phyloP scores from a whole-genome alignment of 495 filamentous ascomycete species.

The Neurospora tetrasperma region DNA sequence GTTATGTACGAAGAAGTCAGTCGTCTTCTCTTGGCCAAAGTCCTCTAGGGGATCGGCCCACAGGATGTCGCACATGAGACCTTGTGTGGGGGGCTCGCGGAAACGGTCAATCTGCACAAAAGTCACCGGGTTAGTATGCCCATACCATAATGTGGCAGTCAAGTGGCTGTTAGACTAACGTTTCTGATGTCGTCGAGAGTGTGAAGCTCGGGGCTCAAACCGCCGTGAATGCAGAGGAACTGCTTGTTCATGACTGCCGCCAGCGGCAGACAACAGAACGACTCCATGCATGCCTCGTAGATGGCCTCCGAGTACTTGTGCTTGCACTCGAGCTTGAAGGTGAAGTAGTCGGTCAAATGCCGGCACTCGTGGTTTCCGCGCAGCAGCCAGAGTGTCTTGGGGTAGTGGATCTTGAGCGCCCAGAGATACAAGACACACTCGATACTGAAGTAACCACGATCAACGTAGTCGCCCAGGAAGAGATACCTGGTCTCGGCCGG shows the following conservation, averaged over 20 bases:
- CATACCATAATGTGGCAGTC: neutral
- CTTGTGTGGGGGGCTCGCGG: slow-evolving; percentile 92
- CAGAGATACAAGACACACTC: slow-evolving; percentile 98
- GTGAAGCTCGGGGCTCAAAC: slow-evolving; percentile 89
- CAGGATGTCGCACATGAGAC: slow-evolving; percentile 96
- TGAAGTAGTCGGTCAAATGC: slow-evolving; percentile 98
- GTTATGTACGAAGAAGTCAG: slow-evolving; percentile 95
- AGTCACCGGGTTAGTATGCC: slow-evolving; percentile 8
- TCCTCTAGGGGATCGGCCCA: slow-evolving; percentile 99
- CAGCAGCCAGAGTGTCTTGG: slow-evolving; percentile 91
- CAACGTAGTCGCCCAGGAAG: slow-evolving; percentile 96
- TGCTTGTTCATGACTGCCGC: slow-evolving; percentile 99
- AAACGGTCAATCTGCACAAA: slow-evolving; percentile 81
- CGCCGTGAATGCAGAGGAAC: slow-evolving; percentile 96
- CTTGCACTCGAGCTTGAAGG: slow-evolving; percentile 98
- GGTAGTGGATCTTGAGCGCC: slow-evolving; percentile 98
- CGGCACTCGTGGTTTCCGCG: slow-evolving; percentile 97
- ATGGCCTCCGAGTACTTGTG: slow-evolving; percentile 96
- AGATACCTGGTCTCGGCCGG: slow-evolving; percentile 92
- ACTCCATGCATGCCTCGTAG: slow-evolving; percentile 97
- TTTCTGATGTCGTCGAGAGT: slow-evolving; percentile 87
- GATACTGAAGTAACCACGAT: slow-evolving; percentile 97
- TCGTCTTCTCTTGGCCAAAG: slow-evolving; percentile 96
- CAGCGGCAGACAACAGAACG: slow-evolving; percentile 88
- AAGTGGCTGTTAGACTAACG: slow-evolving; percentile 37